These are phyloP conservation scores for Tetrapyrgos nigripes DNA, from an alignment of 1,284 basidiomycete species.

Conservation along the genomic window DNA sequence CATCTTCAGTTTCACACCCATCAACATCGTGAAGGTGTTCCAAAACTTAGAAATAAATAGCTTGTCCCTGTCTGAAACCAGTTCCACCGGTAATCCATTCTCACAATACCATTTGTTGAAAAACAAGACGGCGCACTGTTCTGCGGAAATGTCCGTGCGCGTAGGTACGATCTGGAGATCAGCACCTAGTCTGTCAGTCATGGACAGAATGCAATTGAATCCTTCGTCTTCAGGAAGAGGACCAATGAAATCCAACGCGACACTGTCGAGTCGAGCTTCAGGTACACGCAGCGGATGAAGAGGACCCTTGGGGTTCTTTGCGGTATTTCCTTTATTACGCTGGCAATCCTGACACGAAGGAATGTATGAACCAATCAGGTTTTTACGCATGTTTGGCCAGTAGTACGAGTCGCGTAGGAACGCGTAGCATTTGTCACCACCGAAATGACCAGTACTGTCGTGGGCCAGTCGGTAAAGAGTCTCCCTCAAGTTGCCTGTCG, in stretches of 20 bases:
- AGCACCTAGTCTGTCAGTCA: too few species aligned
- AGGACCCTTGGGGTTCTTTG: constrained; percentile 23
- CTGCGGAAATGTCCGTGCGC: constrained; percentile 15
- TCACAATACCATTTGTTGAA: constrained; percentile 27
- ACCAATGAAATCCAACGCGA: constrained; percentile 41
- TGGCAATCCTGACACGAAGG: too few species aligned
- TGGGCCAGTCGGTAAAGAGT: too few species aligned
- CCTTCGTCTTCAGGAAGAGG: too few species aligned
- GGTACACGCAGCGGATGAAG: too few species aligned
- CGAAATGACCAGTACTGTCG: too few species aligned
- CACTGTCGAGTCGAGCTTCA: constrained; percentile 30
- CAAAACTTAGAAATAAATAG: constrained; percentile 32
- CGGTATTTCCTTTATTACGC: constrained; percentile 31
- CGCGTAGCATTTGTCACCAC: too few species aligned
- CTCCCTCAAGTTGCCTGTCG: too few species aligned
- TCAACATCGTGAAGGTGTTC: neutral
- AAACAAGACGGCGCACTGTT: constrained; percentile 19
- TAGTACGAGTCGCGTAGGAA: too few species aligned
- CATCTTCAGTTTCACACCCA: constrained; percentile 12
- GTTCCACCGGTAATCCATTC: constrained; percentile 25
- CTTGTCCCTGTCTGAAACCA: constrained; percentile 36
- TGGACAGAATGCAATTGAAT: too few species aligned
- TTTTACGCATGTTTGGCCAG: too few species aligned
- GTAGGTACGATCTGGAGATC: constrained; percentile 42
- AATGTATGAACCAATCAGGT: too few species aligned